Evolutionary conservation across 2,329 filamentous ascomycete genomes (phyloP).

Genomic region (Bipolaris gigantea): DNA sequence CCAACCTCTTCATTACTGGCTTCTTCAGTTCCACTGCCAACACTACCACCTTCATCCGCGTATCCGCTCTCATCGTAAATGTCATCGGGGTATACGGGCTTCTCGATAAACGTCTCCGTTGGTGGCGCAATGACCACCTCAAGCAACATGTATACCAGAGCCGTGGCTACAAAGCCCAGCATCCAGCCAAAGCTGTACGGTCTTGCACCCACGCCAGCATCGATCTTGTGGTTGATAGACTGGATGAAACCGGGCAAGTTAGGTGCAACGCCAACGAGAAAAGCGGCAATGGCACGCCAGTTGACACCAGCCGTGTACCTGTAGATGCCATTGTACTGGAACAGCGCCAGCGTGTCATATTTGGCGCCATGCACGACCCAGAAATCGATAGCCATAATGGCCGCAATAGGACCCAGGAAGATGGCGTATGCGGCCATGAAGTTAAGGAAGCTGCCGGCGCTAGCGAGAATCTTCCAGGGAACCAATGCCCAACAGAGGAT

Average conservation of each 20-base stretch:
- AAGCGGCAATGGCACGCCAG: constrained; percentile 61
- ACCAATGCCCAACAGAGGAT: constrained; percentile 50
- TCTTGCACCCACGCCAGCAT: constrained; percentile 52
- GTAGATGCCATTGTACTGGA: constrained; percentile 54
- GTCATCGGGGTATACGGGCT: constrained; percentile 44
- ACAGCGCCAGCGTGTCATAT: constrained; percentile 57
- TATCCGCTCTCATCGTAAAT: constrained; percentile 39
- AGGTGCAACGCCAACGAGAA: constrained; percentile 60
- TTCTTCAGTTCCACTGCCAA: constrained; percentile 28
- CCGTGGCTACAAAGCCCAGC: constrained; percentile 61
- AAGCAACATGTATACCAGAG: constrained; percentile 58
- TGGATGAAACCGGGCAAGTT: constrained; percentile 59
- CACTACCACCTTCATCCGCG: constrained; percentile 34
- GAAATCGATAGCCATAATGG: constrained; percentile 63
- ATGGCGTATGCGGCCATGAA: constrained; percentile 70
- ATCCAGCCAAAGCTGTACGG: constrained; percentile 70
- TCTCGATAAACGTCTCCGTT: constrained; percentile 53
- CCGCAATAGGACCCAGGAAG: constrained; percentile 66
- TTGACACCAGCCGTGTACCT: constrained; percentile 59
- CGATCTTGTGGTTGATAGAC: constrained; percentile 46
- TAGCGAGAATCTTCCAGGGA: constrained; percentile 52
- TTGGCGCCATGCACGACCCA: constrained; percentile 57
- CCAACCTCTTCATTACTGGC: constrained; percentile 33
- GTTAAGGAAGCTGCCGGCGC: constrained; percentile 49
- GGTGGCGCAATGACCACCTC: constrained; percentile 53